A percentile compares a stretch with the other conserved stretches of the same genome.
These are phyloP conservation scores for Calonectria pteridis DNA, from an alignment of 2,329 filamentous ascomycete species.

Conservation along the genomic window DNA sequence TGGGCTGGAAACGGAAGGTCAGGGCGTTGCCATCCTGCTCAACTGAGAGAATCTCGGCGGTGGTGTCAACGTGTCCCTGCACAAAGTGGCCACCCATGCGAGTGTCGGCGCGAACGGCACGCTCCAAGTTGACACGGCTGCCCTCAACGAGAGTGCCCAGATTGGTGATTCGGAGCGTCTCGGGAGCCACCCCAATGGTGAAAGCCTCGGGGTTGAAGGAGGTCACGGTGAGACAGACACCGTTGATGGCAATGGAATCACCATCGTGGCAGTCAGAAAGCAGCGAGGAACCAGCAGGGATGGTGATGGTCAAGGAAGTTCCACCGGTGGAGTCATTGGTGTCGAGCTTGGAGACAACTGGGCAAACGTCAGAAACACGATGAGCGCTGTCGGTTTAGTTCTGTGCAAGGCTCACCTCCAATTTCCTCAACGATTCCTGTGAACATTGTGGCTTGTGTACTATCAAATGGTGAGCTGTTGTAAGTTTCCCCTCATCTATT, in stretches of 20 bases:
- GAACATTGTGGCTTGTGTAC: conserved; percentile 75
- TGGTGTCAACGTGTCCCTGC: conserved; percentile 96
- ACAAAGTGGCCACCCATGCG: conserved; percentile 99
- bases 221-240: conserved; percentile 92
- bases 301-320: conserved; percentile 88
- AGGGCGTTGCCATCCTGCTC: conserved; percentile 90
- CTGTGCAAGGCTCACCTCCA: conserved; percentile 75
- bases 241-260: conserved; percentile 96
- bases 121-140: conserved; percentile 89
- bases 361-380: conserved; percentile 40
- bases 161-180: conserved; percentile 96
- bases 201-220: conserved; percentile 69
- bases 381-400: background rate
- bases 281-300: conserved; percentile 75
- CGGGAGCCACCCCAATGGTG: conserved; percentile 93
- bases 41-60: conserved; percentile 79
- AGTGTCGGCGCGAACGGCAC: conserved; percentile 89
- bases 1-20: conserved; percentile 85
- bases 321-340: conserved; percentile 85
- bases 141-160: conserved; percentile 78
- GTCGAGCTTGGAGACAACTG: conserved; percentile 87
- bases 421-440: conserved; percentile 94
- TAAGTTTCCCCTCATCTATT: background rate
- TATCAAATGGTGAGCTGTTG: background rate
- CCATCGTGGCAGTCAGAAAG: conserved; percentile 87